Percentiles rank a stretch among this genome's conserved stretches.
phyloP scores from a whole-genome alignment of 495 filamentous ascomycete species.

The Daldinia caldariorum region DNA sequence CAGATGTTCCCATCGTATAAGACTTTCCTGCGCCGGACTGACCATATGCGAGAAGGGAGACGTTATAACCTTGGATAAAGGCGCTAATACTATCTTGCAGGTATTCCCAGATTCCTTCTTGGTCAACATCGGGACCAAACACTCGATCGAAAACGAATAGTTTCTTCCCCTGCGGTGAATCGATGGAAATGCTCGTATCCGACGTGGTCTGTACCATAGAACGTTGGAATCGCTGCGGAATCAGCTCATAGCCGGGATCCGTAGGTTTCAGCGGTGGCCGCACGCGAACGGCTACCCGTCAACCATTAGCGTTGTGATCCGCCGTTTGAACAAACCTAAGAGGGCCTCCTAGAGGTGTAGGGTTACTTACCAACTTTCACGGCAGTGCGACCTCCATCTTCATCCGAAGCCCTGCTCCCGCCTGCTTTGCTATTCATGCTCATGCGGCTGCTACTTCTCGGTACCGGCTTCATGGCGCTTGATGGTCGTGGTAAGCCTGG shows the following conservation, averaged over 20 bases:
- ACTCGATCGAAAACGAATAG: conserved; percentile 96
- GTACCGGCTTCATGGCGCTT: conserved; percentile 81
- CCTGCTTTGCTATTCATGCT: conserved; percentile 84
- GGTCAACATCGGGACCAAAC: conserved; percentile 82
- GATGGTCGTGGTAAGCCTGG: conserved; percentile 72
- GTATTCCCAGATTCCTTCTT: conserved; percentile 96
- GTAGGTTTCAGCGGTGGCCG: conserved; percentile 84
- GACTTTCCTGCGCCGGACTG: conserved; percentile 99
- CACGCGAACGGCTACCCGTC: conserved; percentile 81
- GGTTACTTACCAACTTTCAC: conserved; percentile 96
- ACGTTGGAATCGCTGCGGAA: conserved; percentile 93
- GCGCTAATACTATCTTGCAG: conserved; percentile 88
- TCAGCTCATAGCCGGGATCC: conserved; percentile 92
- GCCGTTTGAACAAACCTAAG: conserved; percentile 15
- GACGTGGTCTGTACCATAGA: conserved; percentile 91
- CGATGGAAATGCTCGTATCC: conserved; percentile 84
- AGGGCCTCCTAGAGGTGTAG: not conserved
- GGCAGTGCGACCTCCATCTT: conserved; percentile 87
- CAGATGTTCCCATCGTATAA: conserved; percentile 98
- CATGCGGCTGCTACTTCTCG: conserved; percentile 86
- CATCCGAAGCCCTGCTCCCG: conserved; percentile 89
- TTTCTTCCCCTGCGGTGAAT: conserved; percentile 90
- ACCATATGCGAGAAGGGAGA: conserved; percentile 96
- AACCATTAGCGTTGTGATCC: conserved; percentile 39
- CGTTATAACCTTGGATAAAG: conserved; percentile 98